Base-by-base conservation (phyloP, 768 basidiomycete genomes). In the Rubroboletus pulcherrimus region DNA sequence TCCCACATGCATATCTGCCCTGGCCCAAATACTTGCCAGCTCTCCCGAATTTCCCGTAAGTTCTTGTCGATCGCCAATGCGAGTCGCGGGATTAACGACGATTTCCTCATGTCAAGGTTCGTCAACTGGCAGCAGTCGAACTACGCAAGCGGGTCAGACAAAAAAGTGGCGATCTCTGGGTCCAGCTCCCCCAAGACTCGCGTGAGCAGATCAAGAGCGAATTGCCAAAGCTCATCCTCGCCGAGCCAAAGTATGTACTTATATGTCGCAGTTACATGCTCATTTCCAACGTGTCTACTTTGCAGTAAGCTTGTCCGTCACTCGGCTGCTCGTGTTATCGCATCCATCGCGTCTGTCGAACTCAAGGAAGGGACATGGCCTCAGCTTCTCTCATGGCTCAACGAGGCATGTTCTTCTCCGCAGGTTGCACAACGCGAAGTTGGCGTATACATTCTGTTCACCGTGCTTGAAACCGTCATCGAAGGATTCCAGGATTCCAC, bases 101-200 rank as follows among this genome's bases (percentile, higher is more conserved):
- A 54, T 53, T 35, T 29, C 24, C 9, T 45, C 40, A 12, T 48
- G 1, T 12, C 26, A 49, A 99, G 95, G 86, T 98, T 59, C 91
- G 94, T 58, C 97, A 99, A 84, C 82, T 99, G 21, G 92, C 95
- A 46, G 94, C 95, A 8, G 94, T 98, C 53, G 97, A 99, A 75
- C 80, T 98, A 70, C 83, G 96, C 64, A 99, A 99, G 79, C 90
- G 96, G 55, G 83, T 98, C 57, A 71, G 80, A 29, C 81, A 85
- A 68, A 87, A 87, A 64, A 90, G 87, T 62, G 89, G 88, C 48
- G 83, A 81, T 68, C 73, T 95, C 33, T 99, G 97, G 97, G 76
- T 83, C 19, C 76, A 81, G 53, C 79, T 92, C 30, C 73, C 83
- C 35, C 80, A 81, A 68, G 75, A 78, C 37, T 77, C 87, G 57